Conservation (phyloP, 2,329 filamentous ascomycete genomes). For the Aspergillus spinulosporus region DNA sequence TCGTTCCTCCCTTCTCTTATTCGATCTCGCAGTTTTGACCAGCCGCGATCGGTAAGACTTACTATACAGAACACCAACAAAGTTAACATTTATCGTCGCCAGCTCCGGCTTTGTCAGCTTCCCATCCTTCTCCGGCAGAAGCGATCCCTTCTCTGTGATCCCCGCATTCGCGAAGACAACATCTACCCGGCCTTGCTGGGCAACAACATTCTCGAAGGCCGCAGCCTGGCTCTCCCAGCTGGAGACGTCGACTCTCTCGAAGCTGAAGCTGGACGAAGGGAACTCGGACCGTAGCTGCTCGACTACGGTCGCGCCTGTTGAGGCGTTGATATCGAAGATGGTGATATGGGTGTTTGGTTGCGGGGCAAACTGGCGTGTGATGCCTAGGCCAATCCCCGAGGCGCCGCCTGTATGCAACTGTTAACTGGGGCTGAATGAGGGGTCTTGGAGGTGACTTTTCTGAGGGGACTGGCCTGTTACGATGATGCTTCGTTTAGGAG, state of each 20-base stretch:
- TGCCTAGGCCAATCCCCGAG: slow-evolving; percentile 39
- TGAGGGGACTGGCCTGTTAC: slow-evolving; percentile 26
- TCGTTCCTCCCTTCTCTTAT: not conserved
- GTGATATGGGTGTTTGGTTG: slow-evolving; percentile 34
- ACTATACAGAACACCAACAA: slow-evolving; percentile 50
- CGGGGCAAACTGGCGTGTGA: slow-evolving; percentile 33
- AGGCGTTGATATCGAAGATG: slow-evolving; percentile 35
- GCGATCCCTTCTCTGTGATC: slow-evolving; percentile 46
- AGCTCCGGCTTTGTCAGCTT: slow-evolving; percentile 38
- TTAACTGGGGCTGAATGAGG: not conserved
- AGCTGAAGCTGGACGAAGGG: slow-evolving; percentile 29
- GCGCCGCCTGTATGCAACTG: slow-evolving; percentile 31
- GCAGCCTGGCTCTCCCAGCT: slow-evolving; percentile 39
- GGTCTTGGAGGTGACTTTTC: not conserved
- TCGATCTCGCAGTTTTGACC: not conserved
- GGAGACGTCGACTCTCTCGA: slow-evolving; percentile 35
- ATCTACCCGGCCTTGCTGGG: slow-evolving; percentile 43
- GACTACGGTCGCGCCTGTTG: slow-evolving; percentile 25
- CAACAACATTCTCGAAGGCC: slow-evolving; percentile 25
- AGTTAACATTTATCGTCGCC: slow-evolving; percentile 38
- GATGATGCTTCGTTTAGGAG: slow-evolving; percentile 28
- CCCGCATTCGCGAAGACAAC: slow-evolving; percentile 55
- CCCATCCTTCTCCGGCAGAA: slow-evolving; percentile 32
- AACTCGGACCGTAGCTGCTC: slow-evolving; percentile 27
- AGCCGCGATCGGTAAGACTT: slow-evolving; percentile 21